phyloP scores from a whole-genome alignment of 1,139 yeast genomes.

The Debaryomyces sp. region DNA sequence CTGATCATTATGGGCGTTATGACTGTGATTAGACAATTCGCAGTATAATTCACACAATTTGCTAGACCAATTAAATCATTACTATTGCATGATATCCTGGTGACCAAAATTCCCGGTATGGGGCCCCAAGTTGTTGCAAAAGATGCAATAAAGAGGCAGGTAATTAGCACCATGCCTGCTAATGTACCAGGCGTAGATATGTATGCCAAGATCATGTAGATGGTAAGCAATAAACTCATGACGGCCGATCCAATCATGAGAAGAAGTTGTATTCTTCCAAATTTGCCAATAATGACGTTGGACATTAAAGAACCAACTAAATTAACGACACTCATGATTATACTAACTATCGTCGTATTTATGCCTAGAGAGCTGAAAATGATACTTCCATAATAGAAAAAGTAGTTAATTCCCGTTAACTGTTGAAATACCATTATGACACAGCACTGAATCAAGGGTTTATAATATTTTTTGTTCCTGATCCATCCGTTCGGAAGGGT shows the following conservation, averaged over 20 bases:
- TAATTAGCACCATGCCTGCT: constrained; percentile 7
- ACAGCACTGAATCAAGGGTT: constrained; percentile 17
- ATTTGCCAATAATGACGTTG: constrained; percentile 6
- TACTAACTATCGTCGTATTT: constrained; percentile 9
- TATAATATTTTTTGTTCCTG: neutral
- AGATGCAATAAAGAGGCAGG: constrained; percentile 22
- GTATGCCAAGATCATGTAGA: constrained; percentile 4
- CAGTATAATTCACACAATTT: constrained; percentile 25
- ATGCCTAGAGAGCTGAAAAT: constrained; percentile 18
- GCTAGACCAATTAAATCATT: constrained; percentile 25
- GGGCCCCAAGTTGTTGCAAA: constrained; percentile 42
- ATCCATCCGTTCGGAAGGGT: constrained; percentile 3
- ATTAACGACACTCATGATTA: constrained; percentile 19
- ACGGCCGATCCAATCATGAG: constrained; percentile 7
- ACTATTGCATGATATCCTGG: constrained; percentile 25
- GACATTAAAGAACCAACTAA: constrained; percentile 19
- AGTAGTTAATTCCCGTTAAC: constrained; percentile 37
- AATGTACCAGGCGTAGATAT: neutral
- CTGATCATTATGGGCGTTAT: constrained; percentile 26
- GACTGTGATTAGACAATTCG: constrained; percentile 28
- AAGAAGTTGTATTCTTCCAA: constrained; percentile 1
- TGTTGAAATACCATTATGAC: constrained; percentile 34
- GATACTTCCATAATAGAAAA: constrained; percentile 32
- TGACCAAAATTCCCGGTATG: constrained; percentile 27
- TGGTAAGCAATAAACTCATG: constrained; percentile 3